Conservation (phyloP, 1,284 basidiomycete genomes). For the Cryptococcus jaspeensis region DNA sequence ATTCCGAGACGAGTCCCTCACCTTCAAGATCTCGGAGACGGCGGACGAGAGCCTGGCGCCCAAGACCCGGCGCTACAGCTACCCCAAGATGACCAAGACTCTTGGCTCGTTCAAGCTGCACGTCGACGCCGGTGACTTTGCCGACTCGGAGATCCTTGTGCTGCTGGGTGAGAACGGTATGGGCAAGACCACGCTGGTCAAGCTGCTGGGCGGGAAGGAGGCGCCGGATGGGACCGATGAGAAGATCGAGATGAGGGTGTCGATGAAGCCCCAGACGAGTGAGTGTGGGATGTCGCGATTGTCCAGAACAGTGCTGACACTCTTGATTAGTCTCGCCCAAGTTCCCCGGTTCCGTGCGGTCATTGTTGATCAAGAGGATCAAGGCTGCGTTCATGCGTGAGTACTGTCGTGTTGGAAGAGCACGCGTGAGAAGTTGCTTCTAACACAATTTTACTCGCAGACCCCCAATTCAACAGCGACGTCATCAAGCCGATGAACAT, state of each 20-base stretch:
- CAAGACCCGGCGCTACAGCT: conserved; percentile 80
- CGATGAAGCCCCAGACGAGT: conserved; percentile 81
- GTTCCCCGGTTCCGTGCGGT: conserved; percentile 88
- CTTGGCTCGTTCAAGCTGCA: conserved; percentile 90
- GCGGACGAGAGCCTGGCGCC: conserved; percentile 81
- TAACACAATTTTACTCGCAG: conserved; percentile 19
- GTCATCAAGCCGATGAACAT: conserved; percentile 92
- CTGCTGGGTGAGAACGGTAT: conserved; percentile 97
- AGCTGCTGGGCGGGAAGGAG: conserved; percentile 80
- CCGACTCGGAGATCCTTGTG: conserved; percentile 95
- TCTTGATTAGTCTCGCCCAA: conserved; percentile 72
- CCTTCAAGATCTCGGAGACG: conserved; percentile 94
- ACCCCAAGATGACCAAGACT: conserved; percentile 94
- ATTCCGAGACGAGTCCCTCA: conserved; percentile 88
- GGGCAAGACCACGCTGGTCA: conserved; percentile 95
- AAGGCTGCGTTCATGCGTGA: conserved; percentile 83
- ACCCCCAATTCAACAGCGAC: conserved; percentile 94
- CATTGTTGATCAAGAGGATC: conserved; percentile 89
- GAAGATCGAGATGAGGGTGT: conserved; percentile 71
- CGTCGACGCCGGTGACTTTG: conserved; percentile 80
- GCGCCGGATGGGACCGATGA: conserved; percentile 78
- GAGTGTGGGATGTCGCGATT: conserved; percentile 20
- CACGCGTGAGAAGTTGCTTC: background rate
- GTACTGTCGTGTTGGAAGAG: conserved; percentile 7
- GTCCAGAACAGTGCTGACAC: background rate